Evolutionary conservation across 441 rosid species (phyloP), one percentile per base, ranked within the genome.

Genomic region (Gossypium trilobum): DNA sequence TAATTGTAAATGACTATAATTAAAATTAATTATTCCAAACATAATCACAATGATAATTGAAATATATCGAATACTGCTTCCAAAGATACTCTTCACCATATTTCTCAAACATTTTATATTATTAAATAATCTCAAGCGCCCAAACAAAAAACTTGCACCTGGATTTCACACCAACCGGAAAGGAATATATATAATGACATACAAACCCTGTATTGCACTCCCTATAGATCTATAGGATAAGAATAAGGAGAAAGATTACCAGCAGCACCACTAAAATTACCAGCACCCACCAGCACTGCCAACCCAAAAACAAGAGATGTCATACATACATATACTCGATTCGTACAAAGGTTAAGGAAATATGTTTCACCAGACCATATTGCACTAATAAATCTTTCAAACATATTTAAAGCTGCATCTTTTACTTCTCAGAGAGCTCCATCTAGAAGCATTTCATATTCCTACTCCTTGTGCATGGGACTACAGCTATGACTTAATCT

Each of bases 271-370:
- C 77, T 22, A 86, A 60, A 75, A 87, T 72, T 70, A 59, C 93
- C 79, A 87, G 73, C 59, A 87, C 63, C 91, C 93, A 89, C 89
- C 93, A 89, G 59, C 93, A 89, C 93, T 89, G 91, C 83, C 77
- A 81, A 74, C 57, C 16, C 31, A 57, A 25, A 57, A 29, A 50
- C 20, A 33, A 72, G 68, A 42, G 64, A 46, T 67, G 67, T 2
- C 5, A 19, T 11, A 48, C 46, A 39, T 39, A 39, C 11, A 39
- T 39, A 39, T 8, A 39, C 44, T 5, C 17, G 70, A 23, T 51
- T 25, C 39, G n/a, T 77, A 10, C 56, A 52, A 36, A 14, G 31
- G 73, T 46, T 48, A 8, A 10, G 16, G 7, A 27, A 2, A 31
- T 8, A 51, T 27, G 60, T 11, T 29, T 56, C 9, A 29, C 9